Evolutionary conservation across 768 basidiomycete species (phyloP), one percentile per base, ranked within the genome.

Genomic region (Collybia mongolica): DNA sequence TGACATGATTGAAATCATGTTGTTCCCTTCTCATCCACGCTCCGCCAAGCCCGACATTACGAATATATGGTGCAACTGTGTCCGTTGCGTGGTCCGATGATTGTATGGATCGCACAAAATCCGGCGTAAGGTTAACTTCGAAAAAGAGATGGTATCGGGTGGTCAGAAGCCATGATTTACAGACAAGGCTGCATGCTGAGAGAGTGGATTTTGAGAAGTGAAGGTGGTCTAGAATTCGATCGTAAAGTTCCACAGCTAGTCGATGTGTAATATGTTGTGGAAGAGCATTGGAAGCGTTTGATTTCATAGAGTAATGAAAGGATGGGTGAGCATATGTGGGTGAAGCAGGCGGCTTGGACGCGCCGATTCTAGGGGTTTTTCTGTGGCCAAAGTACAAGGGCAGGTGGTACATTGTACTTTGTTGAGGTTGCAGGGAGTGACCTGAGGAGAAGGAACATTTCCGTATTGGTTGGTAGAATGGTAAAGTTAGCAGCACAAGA

Each of bases 141-240:
- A 48, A 48, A 50, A 73, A 73, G 43, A 73, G 65, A 57, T 68
- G 57, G 26, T 57, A 60, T 22, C 70, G 67, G 39, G 65, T 66
- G 41, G 61, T 47, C 6, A 60, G 60, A 19, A 70, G 49, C 69
- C 69, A 73, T 2, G 63, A 52, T 44, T 54, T 58, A 57, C 66
- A 68, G 49, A 73, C 68, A 15, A 57, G 45, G 50, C 70, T 69
- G 60, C 66, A 69, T 22, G 50, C 46, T 14, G 59, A 58, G 40
- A 72, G 60, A 12, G 62, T 50, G 11, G 53, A 40, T 52, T 58
- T 67, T 12, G 60, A 62, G 44, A 54, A 35, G 51, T 55, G 54
- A 39, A 68, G 57, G 46, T 68, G 58, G 45, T 60, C 63, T 37
- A 69, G 53, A 50, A 71, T 61, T 26, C 53, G 56, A 54, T 67